These are phyloP conservation scores for Ormosia semicastrata DNA, from an alignment of 306 rosid genomes.

Conservation along the genomic window DNA sequence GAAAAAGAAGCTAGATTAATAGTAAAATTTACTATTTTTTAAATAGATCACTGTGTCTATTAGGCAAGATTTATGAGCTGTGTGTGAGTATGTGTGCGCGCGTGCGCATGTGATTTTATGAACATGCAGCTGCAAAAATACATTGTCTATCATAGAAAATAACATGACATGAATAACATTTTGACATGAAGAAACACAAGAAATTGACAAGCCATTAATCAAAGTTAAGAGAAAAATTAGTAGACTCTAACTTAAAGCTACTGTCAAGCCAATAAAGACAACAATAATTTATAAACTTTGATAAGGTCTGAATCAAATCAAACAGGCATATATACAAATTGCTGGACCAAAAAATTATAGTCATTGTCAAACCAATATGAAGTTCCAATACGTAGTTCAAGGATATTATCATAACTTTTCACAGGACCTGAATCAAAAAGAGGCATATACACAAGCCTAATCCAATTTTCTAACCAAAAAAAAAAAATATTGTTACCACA, in stretches of 20 bases:
- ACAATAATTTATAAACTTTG: neutral
- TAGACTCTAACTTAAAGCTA: neutral
- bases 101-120: neutral
- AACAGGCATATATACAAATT: slow-evolving; percentile 13
- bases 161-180: neutral
- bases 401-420: slow-evolving; percentile 1
- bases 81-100: neutral
- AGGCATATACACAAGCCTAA: slow-evolving; percentile 10
- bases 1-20: neutral
- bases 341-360: neutral
- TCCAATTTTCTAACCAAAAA: neutral
- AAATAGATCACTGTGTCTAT: neutral
- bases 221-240: slow-evolving; percentile 1
- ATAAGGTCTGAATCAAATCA: neutral
- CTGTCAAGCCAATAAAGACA: slow-evolving; percentile 2
- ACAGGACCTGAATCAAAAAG: slow-evolving; percentile 14
- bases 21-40: neutral
- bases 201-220: neutral
- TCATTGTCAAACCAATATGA: neutral
- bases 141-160: neutral
- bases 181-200: neutral
- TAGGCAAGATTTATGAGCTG: slow-evolving; percentile 12
- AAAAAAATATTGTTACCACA: slow-evolving; percentile 53
- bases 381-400: neutral
- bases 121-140: neutral